Conservation (phyloP, 305 asterid genomes). For the Fraxinus platypoda region DNA sequence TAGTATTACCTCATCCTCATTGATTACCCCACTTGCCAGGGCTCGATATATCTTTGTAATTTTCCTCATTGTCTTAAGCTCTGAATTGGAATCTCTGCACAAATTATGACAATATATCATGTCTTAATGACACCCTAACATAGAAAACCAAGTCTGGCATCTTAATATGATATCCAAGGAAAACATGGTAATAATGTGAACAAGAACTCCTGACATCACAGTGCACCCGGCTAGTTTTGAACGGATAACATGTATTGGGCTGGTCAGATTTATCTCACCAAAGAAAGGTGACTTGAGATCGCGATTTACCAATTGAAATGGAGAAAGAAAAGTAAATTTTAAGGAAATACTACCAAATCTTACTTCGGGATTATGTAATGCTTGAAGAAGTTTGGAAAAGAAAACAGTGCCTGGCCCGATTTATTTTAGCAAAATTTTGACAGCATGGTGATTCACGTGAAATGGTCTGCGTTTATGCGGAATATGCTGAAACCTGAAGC, state of each 20-base stretch:
- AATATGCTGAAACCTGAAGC: not conserved
- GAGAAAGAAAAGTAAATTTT: not conserved
- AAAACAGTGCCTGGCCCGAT: not conserved
- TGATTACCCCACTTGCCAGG: constrained; percentile 65
- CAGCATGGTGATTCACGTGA: not conserved
- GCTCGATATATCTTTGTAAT: constrained; percentile 85
- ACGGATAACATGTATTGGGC: not conserved
- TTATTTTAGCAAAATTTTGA: not conserved
- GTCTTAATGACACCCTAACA: constrained; percentile 1
- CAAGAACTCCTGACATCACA: not conserved
- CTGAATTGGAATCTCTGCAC: constrained; percentile 42
- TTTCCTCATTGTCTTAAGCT: constrained; percentile 47
- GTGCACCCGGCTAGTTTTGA: not conserved
- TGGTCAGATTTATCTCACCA: not conserved
- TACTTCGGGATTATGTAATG: not conserved
- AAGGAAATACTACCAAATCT: not conserved
- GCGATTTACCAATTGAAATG: not conserved
- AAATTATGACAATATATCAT: constrained; percentile 17
- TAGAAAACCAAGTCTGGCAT: not conserved
- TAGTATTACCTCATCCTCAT: constrained; percentile 61
- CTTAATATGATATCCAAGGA: not conserved
- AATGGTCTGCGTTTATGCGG: not conserved
- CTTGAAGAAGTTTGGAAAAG: not conserved
- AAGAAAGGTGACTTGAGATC: not conserved
- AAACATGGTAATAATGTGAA: not conserved